Conservation (phyloP, 352 stramenopile genomes). For the Plasmopara muralis region DNA sequence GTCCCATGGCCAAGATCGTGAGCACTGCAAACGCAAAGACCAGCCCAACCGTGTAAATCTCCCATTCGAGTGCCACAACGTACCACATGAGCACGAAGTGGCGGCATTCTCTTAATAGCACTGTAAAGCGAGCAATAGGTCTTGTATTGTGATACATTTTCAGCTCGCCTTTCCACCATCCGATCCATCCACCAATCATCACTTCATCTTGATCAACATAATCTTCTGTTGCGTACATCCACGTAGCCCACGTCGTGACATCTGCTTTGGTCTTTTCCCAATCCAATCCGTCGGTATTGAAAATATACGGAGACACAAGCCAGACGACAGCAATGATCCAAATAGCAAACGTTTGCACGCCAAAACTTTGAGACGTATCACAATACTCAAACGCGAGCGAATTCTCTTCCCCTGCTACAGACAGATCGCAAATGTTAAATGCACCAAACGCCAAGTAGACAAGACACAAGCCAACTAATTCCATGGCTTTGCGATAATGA, state of each 20-base stretch:
- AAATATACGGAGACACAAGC: conserved; percentile 73
- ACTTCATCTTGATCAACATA: conserved; percentile 58
- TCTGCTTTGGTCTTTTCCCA: conserved; percentile 83
- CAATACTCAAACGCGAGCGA: conserved; percentile 56
- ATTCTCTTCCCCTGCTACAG: conserved; percentile 34
- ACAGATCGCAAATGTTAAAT: conserved; percentile 54
- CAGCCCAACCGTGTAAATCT: conserved; percentile 41
- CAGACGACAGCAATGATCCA: conserved; percentile 72
- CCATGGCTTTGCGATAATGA: conserved; percentile 77
- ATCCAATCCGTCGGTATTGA: conserved; percentile 81
- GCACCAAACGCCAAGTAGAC: conserved; percentile 69
- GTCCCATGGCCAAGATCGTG: conserved; percentile 51
- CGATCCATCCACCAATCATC: conserved; percentile 70
- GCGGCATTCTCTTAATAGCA: conserved; percentile 66
- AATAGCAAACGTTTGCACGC: conserved; percentile 76
- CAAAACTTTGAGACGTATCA: conserved; percentile 65
- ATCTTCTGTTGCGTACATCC: conserved; percentile 71
- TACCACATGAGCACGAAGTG: conserved; percentile 86
- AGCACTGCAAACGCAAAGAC: conserved; percentile 48
- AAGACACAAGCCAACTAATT: conserved; percentile 65
- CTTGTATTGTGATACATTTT: conserved; percentile 64
- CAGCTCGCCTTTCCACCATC: conserved; percentile 79
- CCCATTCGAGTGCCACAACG: conserved; percentile 65
- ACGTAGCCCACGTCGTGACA: conserved; percentile 61
- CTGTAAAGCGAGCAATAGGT: conserved; percentile 62